Evolutionary conservation across 768 basidiomycete genomes (phyloP).

Genomic region (Trametes meyenii): DNA sequence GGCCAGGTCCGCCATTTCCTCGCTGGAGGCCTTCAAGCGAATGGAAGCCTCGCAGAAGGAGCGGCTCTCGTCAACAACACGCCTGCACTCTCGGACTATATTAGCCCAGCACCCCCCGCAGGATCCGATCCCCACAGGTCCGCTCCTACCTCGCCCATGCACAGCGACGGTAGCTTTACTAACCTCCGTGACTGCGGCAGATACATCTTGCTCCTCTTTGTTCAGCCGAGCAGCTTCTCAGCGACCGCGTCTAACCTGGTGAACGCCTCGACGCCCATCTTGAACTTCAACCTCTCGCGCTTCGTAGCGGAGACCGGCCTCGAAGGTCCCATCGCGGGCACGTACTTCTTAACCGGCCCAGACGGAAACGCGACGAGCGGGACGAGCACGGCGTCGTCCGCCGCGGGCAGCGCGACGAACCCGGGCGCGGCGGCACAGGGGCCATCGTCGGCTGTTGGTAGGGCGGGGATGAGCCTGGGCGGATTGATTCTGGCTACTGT

Average conservation of each 20-base stretch:
- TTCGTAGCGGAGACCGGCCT: conserved; percentile 33
- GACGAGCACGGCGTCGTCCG: not conserved
- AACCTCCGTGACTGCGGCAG: conserved; percentile 15
- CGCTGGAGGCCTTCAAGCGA: conserved; percentile 28
- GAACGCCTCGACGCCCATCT: conserved; percentile 34
- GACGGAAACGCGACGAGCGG: conserved; percentile 5
- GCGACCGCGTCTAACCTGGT: conserved; percentile 20
- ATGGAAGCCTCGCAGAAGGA: conserved; percentile 13
- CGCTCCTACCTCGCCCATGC: not conserved
- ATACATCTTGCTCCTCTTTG: conserved; percentile 35
- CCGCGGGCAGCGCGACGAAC: not conserved
- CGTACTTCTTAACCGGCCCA: conserved; percentile 36
- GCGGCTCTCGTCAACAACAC: conserved; percentile 33
- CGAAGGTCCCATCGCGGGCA: conserved; percentile 36
- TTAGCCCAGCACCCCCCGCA: conserved; percentile 35
- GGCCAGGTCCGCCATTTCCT: conserved; percentile 37
- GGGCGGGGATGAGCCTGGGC: not conserved
- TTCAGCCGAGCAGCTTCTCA: conserved; percentile 33
- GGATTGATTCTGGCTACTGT: not conserved
- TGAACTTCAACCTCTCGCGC: conserved; percentile 37
- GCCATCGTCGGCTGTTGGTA: conserved; percentile 4
- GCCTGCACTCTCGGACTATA: conserved; percentile 36
- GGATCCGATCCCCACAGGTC: conserved; percentile 38
- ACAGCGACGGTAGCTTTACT: not conserved
- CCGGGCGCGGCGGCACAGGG: not conserved